These are phyloP conservation scores for Stephania japonica DNA, from an alignment of 164 flowering plant species.

Conservation along the genomic window DNA sequence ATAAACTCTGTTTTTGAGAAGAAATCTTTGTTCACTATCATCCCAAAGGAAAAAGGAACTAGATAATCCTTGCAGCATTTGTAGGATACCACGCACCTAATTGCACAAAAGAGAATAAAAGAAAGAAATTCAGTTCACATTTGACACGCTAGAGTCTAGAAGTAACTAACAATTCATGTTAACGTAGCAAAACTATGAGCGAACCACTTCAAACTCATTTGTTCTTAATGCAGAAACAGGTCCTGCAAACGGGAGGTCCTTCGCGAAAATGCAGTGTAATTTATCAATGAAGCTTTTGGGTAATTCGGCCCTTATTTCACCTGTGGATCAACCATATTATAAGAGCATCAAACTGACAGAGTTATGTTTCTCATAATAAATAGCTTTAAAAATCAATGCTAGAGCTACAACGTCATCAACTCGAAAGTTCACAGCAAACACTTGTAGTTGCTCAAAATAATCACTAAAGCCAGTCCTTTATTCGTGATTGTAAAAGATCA, in stretches of 20 bases:
- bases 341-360: neutral
- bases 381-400: neutral
- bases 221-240: constrained; percentile 49
- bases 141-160: neutral
- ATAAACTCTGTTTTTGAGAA: constrained; percentile 43
- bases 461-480: neutral
- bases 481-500: neutral
- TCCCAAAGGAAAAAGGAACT: constrained; percentile 74
- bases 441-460: neutral
- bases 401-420: neutral
- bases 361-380: neutral
- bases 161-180: neutral
- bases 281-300: constrained; percentile 35
- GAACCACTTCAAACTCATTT: constrained; percentile 58
- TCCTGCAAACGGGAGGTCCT: constrained; percentile 52
- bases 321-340: constrained; percentile 8
- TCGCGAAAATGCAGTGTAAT: constrained; percentile 32
- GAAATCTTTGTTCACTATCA: constrained; percentile 25
- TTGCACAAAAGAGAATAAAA: neutral
- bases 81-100: constrained; percentile 68
- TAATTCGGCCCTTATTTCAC: constrained; percentile 18
- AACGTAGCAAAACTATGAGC: constrained; percentile 1
- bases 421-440: neutral
- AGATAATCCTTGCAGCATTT: constrained; percentile 74
- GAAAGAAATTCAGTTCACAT: neutral